A percentile compares a stretch with the other conserved stretches of the same genome.
Evolutionary conservation across 2,329 filamentous ascomycete species (phyloP).

Genomic region (Aspergillus sp.): DNA sequence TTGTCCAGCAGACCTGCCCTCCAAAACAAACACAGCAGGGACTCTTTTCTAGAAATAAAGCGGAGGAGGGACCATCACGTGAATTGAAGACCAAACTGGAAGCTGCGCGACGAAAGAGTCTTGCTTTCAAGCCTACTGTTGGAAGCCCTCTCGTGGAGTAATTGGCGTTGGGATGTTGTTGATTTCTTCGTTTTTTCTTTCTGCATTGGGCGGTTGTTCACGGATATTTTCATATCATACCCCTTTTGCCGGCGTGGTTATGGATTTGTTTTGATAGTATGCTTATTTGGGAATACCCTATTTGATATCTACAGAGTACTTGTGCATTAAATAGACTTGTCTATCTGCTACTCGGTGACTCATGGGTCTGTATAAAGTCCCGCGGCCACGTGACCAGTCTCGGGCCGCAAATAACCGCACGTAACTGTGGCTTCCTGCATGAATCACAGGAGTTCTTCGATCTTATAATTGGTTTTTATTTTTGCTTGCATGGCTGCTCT

Average conservation of each 20-base stretch:
- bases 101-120: constrained; percentile 66
- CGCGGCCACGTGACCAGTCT: neutral
- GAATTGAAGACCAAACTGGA: constrained; percentile 64
- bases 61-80: constrained; percentile 33
- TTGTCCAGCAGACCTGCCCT: constrained; percentile 55
- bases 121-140: constrained; percentile 39
- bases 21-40: constrained; percentile 50
- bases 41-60: constrained; percentile 34
- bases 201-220: neutral
- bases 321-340: neutral
- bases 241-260: neutral
- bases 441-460: neutral
- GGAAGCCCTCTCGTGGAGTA: constrained; percentile 10
- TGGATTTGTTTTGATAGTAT: neutral
- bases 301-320: neutral
- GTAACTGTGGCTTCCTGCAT: neutral
- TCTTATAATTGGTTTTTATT: neutral
- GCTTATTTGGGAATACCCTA: neutral
- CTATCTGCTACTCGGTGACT: no score
- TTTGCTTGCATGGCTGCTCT: neutral
- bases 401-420: neutral
- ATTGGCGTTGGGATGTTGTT: neutral
- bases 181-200: neutral
- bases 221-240: constrained; percentile 1
- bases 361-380: neutral